A percentile compares a stretch with the other conserved stretches of the same genome.
phyloP scores from a whole-genome alignment of 495 filamentous ascomycete genomes.

The Pyrenopolyporus hunteri region DNA sequence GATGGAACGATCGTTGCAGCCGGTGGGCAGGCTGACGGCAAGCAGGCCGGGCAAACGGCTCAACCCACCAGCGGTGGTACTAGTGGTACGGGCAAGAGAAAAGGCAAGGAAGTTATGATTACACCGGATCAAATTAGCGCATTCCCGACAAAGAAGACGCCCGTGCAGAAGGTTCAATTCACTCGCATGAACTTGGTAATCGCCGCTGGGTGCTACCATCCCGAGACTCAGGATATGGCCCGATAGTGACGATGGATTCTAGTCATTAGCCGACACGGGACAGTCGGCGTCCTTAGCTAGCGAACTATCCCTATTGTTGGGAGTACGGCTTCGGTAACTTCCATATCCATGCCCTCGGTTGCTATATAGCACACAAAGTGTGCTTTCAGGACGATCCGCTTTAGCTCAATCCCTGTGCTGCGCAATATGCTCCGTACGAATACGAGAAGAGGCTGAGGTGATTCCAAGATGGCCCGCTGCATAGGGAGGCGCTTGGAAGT shows the following conservation, averaged over 20 bases:
- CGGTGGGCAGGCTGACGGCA: slow-evolving; percentile 64
- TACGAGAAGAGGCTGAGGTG: not conserved
- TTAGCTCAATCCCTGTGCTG: too few species aligned
- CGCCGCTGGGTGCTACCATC: slow-evolving; percentile 79
- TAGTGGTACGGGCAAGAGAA: slow-evolving; percentile 71
- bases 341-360: too few species aligned
- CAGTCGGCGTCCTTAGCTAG: too few species aligned
- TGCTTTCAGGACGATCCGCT: too few species aligned
- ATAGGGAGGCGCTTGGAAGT: not conserved
- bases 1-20: slow-evolving; percentile 49
- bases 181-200: slow-evolving; percentile 92
- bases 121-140: slow-evolving; percentile 91
- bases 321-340: too few species aligned
- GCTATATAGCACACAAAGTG: too few species aligned
- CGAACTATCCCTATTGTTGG: too few species aligned
- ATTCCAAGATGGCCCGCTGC: not conserved
- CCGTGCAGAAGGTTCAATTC: slow-evolving; percentile 91
- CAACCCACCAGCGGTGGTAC: slow-evolving; percentile 53
- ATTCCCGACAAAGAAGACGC: slow-evolving; percentile 94
- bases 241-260: slow-evolving; percentile 12
- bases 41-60: slow-evolving; percentile 35
- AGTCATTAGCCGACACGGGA: too few species aligned
- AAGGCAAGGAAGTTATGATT: slow-evolving; percentile 86
- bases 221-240: slow-evolving; percentile 43
- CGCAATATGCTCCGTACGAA: not conserved